Evolutionary conservation across 75 land plant species (phyloP), one percentile per base, ranked within the genome.

Genomic region (Picea glauca): DNA sequence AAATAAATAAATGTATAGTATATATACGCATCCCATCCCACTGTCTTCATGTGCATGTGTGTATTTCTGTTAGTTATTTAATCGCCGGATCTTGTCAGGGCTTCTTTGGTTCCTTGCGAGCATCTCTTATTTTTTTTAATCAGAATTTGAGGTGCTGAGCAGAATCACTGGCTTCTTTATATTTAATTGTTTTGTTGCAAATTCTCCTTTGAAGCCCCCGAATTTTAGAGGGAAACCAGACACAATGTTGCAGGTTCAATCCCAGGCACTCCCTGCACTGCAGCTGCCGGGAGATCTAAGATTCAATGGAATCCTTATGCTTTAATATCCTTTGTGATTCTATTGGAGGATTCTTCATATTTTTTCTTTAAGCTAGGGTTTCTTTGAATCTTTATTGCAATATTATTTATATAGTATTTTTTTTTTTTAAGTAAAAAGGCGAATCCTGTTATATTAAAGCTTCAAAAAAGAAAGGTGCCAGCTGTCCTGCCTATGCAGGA

Each of bases 201-300:
- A 66, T 66, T 66, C 43, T 26, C 15, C 35, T 18, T 18, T 18
- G 33, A 32, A 32, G 20, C 43, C 62, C 62, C 8, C 62, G 23
- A 8, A 61, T n/a, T 61, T 61, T 33, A 35, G 70, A 38, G 40
- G 33, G 33, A 15, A 15, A 13, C n/a, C 21, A 26, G 0, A 26
- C 32, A 58, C 12, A 68, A 73, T 61, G 81, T 76, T 81, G 60
- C 81, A 83, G 58, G 78, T 75, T 70, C 81, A 79, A 57, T 63
- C 65, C n/a, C 80, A 58, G 32, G 17, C 50, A 26, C 74, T n/a
- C 50, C 23, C 74, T 12, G 11, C 56, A 9, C 43, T 74, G 12
- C 83, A 76, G 74, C 32, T 26, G 26, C 26, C 26, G 1, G 3
- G 1, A 35, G 38, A 3, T 35, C 38, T 35, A 35, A 35, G 38